Conservation (phyloP, 768 basidiomycete genomes). For the Cytidiella melzeri region DNA sequence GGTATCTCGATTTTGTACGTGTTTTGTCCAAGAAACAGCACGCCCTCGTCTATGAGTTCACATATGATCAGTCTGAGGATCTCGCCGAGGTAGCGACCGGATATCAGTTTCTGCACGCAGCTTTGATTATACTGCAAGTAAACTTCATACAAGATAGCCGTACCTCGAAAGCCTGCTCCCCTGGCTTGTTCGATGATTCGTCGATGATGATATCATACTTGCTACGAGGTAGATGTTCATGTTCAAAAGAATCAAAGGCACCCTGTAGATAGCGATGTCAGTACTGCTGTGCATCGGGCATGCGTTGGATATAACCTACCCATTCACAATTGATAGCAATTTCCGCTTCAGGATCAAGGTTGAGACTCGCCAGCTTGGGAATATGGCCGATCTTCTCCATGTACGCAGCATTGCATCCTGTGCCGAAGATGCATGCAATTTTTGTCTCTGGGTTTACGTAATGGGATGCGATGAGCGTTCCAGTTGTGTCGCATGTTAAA, state of each 20-base stretch:
- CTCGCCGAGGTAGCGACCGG: conserved; percentile 93
- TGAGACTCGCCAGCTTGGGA: conserved; percentile 75
- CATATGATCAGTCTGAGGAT: conserved; percentile 91
- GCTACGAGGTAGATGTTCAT: conserved; percentile 91
- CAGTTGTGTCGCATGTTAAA: conserved; percentile 96
- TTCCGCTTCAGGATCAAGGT: conserved; percentile 53
- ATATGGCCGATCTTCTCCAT: conserved; percentile 88
- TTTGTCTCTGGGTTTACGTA: conserved; percentile 90
- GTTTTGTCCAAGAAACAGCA: conserved; percentile 96
- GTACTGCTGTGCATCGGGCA: background rate
- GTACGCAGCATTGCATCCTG: conserved; percentile 97
- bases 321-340: conserved; percentile 99
- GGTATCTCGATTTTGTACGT: conserved; percentile 97
- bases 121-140: background rate
- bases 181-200: conserved; percentile 92
- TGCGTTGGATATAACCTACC: conserved; percentile 37
- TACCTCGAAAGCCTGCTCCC: conserved; percentile 91
- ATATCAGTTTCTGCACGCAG: conserved; percentile 82
- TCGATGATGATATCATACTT: conserved; percentile 93
- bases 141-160: conserved; percentile 9
- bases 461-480: conserved; percentile 93
- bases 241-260: conserved; percentile 94
- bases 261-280: conserved; percentile 44
- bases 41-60: conserved; percentile 94
- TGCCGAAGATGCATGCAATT: conserved; percentile 96